Percentiles rank a stretch among this genome's conserved stretches.
Conservation (phyloP, 805 yeast genomes). For the Barnettozyma populi region DNA sequence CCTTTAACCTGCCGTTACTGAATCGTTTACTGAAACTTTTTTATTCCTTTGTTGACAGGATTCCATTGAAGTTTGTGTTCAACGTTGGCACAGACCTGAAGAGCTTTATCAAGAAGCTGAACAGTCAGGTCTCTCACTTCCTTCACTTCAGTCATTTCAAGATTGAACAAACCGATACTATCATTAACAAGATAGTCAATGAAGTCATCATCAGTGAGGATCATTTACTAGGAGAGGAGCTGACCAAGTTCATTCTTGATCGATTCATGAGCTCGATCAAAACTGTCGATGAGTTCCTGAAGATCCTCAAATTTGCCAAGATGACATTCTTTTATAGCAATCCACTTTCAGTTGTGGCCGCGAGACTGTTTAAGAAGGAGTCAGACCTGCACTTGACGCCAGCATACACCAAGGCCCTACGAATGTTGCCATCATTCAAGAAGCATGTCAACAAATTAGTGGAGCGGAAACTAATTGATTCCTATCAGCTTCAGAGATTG, state of each 20-base stretch:
- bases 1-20: conserved; percentile 17
- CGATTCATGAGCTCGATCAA: conserved; percentile 20
- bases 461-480: conserved; percentile 6
- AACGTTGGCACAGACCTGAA: conserved; percentile 20
- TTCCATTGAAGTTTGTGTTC: conserved; percentile 22
- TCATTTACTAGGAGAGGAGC: conserved; percentile 17
- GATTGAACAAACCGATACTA: conserved; percentile 22
- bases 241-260: conserved; percentile 16
- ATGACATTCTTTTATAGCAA: conserved; percentile 24
- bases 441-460: conserved; percentile 16
- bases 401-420: conserved; percentile 22
- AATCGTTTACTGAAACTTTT: conserved; percentile 17
- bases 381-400: conserved; percentile 1
- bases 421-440: conserved; percentile 33
- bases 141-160: conserved; percentile 16
- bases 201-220: conserved; percentile 16
- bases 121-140: conserved; percentile 13
- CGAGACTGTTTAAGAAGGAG: conserved; percentile 6
- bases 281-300: conserved; percentile 23
- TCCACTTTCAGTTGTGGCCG: conserved; percentile 16
- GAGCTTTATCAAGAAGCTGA: conserved; percentile 16
- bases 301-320: conserved; percentile 19
- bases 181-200: conserved; percentile 20
- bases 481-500: conserved; percentile 9
- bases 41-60: conserved; percentile 12